Conservation (phyloP, 139 green algal genomes). For the Spirogloea muscicola region DNA sequence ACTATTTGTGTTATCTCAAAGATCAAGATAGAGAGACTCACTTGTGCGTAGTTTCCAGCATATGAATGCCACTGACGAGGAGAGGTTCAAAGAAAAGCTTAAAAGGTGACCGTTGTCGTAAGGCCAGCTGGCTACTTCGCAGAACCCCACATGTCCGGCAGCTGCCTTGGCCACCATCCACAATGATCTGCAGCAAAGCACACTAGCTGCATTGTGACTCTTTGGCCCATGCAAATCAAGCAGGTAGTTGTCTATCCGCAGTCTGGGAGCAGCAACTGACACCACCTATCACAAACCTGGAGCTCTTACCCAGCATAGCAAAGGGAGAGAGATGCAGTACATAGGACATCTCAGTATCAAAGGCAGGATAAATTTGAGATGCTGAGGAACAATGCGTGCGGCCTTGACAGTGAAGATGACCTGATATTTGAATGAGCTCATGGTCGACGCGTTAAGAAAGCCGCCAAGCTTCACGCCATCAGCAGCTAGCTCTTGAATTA, state of each 20-base stretch:
- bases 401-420: neutral
- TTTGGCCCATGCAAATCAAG: no score
- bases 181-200: constrained; percentile 8
- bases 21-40: neutral
- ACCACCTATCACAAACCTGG: neutral
- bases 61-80: constrained; percentile 5
- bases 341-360: neutral
- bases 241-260: no score
- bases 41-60: constrained; percentile 14
- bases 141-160: constrained; percentile 36
- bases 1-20: no score
- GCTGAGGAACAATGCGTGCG: neutral
- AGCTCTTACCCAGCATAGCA: neutral
- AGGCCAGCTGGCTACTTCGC: constrained; percentile 29
- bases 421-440: constrained; percentile 32
- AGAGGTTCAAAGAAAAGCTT: constrained; percentile 31
- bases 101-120: constrained; percentile 13
- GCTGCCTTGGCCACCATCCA: constrained; percentile 24
- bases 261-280: neutral
- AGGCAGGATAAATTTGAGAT: neutral
- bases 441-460: constrained; percentile 16
- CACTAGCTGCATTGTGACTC: neutral
- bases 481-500: neutral
- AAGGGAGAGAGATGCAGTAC: constrained; percentile 1
- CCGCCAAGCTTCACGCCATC: neutral